Conservation (phyloP, 768 basidiomycete species). For the Tricholoma flavovirens region DNA sequence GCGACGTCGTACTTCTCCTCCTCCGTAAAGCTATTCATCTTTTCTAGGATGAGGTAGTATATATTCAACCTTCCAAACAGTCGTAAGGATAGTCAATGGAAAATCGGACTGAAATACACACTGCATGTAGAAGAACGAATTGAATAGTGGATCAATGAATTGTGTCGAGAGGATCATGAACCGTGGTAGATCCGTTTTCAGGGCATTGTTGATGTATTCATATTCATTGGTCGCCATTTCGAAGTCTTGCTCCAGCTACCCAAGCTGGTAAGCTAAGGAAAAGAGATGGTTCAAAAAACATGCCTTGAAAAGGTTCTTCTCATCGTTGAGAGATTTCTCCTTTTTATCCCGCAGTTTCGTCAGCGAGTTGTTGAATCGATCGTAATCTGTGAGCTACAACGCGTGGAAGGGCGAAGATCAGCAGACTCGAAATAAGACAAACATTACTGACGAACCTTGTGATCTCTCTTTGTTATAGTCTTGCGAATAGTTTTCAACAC, state of each 20-base stretch:
- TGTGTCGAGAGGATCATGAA: slow-evolving; percentile 84
- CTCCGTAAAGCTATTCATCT: slow-evolving; percentile 81
- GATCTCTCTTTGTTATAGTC: slow-evolving; percentile 92
- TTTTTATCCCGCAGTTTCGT: slow-evolving; percentile 97
- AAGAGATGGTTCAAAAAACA: slow-evolving; percentile 10
- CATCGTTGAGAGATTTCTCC: slow-evolving; percentile 91
- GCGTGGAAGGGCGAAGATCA: neutral
- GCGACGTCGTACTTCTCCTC: slow-evolving; percentile 70
- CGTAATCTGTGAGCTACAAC: slow-evolving; percentile 78
- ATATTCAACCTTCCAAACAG: slow-evolving; percentile 67
- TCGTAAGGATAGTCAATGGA: neutral
- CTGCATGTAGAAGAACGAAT: slow-evolving; percentile 99
- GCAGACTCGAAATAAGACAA: neutral
- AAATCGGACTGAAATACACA: slow-evolving; percentile 36
- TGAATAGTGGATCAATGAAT: slow-evolving; percentile 97
- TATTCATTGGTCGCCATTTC: slow-evolving; percentile 90
- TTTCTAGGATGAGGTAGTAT: slow-evolving; percentile 92
- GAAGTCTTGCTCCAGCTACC: slow-evolving; percentile 91
- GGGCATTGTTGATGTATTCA: slow-evolving; percentile 82
- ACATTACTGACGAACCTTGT: slow-evolving; percentile 59
- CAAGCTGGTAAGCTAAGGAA: slow-evolving; percentile 13
- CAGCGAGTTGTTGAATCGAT: slow-evolving; percentile 93
- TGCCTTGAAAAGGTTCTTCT: slow-evolving; percentile 96
- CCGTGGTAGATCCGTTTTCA: slow-evolving; percentile 91
- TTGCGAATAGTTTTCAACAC: slow-evolving; percentile 89